Evolutionary conservation across 345 rosid species (phyloP), one percentile per base, ranked within the genome.

Genomic region (Streptanthus diversifolius): DNA sequence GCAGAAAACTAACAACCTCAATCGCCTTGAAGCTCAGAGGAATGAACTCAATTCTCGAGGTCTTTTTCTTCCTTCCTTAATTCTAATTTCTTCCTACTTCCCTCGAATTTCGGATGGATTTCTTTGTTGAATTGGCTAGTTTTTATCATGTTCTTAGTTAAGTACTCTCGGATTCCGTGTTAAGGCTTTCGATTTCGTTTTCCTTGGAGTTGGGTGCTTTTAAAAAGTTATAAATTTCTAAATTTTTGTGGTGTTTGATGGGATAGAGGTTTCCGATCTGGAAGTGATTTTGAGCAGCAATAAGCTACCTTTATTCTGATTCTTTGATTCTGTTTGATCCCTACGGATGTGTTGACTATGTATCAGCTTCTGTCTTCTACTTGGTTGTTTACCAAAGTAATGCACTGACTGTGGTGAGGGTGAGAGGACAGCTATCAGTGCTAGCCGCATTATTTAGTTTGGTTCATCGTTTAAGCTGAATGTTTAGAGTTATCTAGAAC

Each of bases 21-120:
- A 95, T 80, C 99, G 98, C 27, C 96, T 95, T 14, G 95, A 95
- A 75, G 99, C 99, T 56, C 99, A 91, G 78, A 89, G 98, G 18
- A 95, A 95, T 53, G 98, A 90, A 47, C 93, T 95, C 77, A 95
- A 95, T 81, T 90, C 98, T n/a, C 73, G 88, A 76, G 99, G 99
- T 91, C 3, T 53, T 12, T 11, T 48, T 47, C 32, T 47, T 19
- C 11, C 14, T 47, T 51, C 68, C 0, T 21, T 12, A 39, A 41
- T 37, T 72, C 64, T 69, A 79, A 32, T 43, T 29, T 60, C 9
- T 49, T 30, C 1, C n/a, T 1, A 4, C 17, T 56, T 48, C 3
- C 3, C 3, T 54, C 18, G 18, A 40, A 19, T 43, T 73, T 67
- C 10, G 3, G 8, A 17, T 1, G 7, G 11, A 15, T 65, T 35